Conservation (phyloP, 192 early-diverging fungal species). For the Phlyctochytrium planicorne region DNA sequence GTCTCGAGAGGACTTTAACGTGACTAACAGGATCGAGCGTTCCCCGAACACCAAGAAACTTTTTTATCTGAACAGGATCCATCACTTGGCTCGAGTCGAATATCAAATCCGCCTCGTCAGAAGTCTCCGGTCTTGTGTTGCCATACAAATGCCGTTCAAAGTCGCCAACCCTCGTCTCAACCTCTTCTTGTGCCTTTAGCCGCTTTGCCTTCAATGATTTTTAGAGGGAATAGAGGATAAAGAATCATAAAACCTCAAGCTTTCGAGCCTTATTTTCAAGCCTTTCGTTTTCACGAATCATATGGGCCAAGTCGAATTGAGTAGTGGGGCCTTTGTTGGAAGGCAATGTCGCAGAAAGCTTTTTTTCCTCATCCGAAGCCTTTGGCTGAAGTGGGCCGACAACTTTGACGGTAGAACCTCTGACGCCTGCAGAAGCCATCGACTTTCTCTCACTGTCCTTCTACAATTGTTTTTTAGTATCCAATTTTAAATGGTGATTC, state of each 20-base stretch:
- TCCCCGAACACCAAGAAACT: slow-evolving; percentile 33
- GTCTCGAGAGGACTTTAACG: slow-evolving; percentile 31
- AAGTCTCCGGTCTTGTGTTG: no score
- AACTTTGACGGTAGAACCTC: no score
- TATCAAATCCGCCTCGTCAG: no score
- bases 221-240: not conserved
- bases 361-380: no score
- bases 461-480: no score
- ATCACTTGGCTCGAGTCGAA: slow-evolving; percentile 4
- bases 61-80: slow-evolving; percentile 31
- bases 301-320: not conserved
- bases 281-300: not conserved
- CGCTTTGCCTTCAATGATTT: not conserved
- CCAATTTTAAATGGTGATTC: no score
- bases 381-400: not conserved
- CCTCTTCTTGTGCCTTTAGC: not conserved
- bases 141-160: slow-evolving; percentile 32
- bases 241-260: no score
- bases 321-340: not conserved
- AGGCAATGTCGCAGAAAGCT: no score
- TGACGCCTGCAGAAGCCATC: no score
- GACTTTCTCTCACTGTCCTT: no score
- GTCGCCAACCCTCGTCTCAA: slow-evolving; percentile 20
- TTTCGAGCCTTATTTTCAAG: not conserved
- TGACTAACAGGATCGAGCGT: slow-evolving; percentile 41